Conservation (phyloP, 1,139 yeast species). For the Zygotorulaspora mrakii region DNA sequence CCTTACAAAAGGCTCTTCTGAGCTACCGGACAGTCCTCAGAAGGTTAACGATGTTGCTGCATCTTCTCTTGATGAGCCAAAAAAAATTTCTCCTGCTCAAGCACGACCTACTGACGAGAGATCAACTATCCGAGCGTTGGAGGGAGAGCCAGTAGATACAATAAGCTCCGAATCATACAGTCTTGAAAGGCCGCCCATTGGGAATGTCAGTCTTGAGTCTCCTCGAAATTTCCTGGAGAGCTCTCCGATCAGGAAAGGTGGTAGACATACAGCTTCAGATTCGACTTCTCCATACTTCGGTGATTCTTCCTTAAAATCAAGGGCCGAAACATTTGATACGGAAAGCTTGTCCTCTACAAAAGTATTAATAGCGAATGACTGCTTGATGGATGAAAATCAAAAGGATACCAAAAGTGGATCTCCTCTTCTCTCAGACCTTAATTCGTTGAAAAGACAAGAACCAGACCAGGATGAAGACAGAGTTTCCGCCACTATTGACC, state of each 20-base stretch:
- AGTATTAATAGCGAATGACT: neutral
- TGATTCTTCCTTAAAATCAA: constrained; percentile 13
- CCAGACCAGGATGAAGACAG: too few species aligned
- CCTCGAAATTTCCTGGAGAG: constrained; percentile 17
- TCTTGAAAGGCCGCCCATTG: constrained; percentile 1
- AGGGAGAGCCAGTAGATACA: neutral
- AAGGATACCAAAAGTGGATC: too few species aligned
- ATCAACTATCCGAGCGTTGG: neutral
- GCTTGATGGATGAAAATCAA: neutral
- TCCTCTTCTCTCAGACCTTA: constrained; percentile 1
- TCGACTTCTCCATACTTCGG: constrained; percentile 19
- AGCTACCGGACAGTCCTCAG: neutral
- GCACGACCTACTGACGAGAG: neutral
- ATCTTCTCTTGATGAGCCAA: neutral
- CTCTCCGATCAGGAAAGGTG: constrained; percentile 15
- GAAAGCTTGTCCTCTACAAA: neutral
- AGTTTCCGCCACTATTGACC: too few species aligned
- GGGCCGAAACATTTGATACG: constrained; percentile 11
- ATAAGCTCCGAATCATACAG: neutral
- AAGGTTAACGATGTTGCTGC: neutral
- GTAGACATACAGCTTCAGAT: constrained; percentile 4
- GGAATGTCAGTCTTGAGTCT: constrained; percentile 2
- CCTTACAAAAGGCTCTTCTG: neutral
- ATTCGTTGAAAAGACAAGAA: neutral
- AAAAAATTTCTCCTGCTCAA: neutral